These are phyloP conservation scores for Penicillium atrosanguineum DNA, from an alignment of 495 filamentous ascomycete genomes.

Conservation along the genomic window DNA sequence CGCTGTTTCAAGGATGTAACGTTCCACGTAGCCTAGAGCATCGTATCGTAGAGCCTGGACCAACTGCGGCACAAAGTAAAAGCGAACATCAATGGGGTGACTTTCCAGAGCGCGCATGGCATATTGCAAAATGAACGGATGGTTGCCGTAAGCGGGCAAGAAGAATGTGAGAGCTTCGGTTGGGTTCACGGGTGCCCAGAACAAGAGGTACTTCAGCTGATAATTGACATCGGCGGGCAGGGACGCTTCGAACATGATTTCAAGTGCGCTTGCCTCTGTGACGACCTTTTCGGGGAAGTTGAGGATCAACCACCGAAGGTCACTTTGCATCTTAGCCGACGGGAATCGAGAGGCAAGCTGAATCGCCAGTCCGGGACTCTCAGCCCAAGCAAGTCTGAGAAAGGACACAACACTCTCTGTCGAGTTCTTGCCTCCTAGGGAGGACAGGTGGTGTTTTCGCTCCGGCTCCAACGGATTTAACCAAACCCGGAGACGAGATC, in stretches of 20 bases:
- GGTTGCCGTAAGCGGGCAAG: conserved; percentile 86
- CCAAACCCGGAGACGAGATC: conserved; percentile 82
- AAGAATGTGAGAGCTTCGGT: conserved; percentile 92
- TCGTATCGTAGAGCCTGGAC: conserved; percentile 97
- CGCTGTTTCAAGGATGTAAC: conserved; percentile 94
- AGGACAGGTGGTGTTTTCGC: conserved; percentile 52
- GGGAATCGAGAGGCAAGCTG: conserved; percentile 78
- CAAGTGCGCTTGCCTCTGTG: conserved; percentile 72
- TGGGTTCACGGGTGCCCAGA: conserved; percentile 92
- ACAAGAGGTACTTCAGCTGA: conserved; percentile 92
- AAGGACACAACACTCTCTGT: conserved; percentile 47
- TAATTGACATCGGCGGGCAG: conserved; percentile 76
- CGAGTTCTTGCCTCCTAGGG: conserved; percentile 28
- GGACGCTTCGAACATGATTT: conserved; percentile 72
- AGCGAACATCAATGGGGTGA: conserved; percentile 92
- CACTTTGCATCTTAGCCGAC: conserved; percentile 64
- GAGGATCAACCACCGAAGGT: conserved; percentile 75
- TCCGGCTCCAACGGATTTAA: conserved; percentile 76
- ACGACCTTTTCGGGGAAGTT: conserved; percentile 80
- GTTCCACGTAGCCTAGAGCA: conserved; percentile 87
- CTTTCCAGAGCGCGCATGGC: conserved; percentile 93
- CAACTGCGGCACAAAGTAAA: conserved; percentile 98
- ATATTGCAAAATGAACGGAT: conserved; percentile 94
- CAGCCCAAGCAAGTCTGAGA: conserved; percentile 79
- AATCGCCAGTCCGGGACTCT: conserved; percentile 77